Conservation (phyloP, 1,284 basidiomycete genomes). For the Malassezia pachydermatis region DNA sequence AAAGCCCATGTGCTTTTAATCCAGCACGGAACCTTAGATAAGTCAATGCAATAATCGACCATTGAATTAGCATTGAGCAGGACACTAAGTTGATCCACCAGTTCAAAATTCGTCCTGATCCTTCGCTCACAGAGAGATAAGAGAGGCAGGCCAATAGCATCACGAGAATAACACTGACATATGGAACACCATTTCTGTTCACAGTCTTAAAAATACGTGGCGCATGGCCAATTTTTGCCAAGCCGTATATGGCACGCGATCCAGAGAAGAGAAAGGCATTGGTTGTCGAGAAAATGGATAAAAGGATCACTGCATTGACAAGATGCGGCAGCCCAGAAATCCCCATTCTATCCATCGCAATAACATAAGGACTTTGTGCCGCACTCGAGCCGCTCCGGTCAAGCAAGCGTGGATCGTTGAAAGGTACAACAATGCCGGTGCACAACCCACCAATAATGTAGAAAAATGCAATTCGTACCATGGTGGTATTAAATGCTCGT, state of each 20-base stretch:
- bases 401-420: conserved; percentile 23
- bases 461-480: conserved; percentile 49
- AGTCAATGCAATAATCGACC: too few species aligned
- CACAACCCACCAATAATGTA: conserved; percentile 50
- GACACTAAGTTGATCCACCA: too few species aligned
- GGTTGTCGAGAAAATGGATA: conserved; percentile 73
- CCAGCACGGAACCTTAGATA: too few species aligned
- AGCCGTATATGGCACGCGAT: conserved; percentile 63
- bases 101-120: too few species aligned
- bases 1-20: too few species aligned
- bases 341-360: conserved; percentile 49
- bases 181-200: conserved; percentile 64
- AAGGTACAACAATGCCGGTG: conserved; percentile 38
- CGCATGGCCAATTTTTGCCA: conserved; percentile 65
- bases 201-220: conserved; percentile 62
- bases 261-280: conserved; percentile 71
- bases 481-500: conserved; percentile 26
- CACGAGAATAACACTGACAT: conserved; percentile 59
- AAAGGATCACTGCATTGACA: conserved; percentile 68
- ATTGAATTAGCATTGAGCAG: too few species aligned
- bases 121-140: too few species aligned
- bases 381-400: conserved; percentile 19
- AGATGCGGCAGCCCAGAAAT: conserved; percentile 49
- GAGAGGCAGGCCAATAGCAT: conserved; percentile 60
- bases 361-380: conserved; percentile 42